These are phyloP conservation scores for Suillus lakei DNA, from an alignment of 768 basidiomycete species.

Conservation along the genomic window DNA sequence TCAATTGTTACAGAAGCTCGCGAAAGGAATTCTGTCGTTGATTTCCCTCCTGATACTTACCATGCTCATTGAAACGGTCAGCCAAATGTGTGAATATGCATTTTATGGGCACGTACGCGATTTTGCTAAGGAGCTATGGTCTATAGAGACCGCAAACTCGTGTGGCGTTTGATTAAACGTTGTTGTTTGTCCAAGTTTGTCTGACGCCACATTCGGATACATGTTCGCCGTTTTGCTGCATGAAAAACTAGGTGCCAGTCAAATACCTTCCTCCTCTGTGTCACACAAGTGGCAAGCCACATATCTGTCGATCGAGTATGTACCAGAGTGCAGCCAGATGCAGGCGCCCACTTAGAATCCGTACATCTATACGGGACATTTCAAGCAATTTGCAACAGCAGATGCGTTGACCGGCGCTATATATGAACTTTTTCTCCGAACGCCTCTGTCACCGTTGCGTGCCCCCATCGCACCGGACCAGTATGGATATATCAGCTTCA, in stretches of 20 bases:
- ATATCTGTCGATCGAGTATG: neutral
- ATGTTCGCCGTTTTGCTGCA: neutral
- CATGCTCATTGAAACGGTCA: neutral
- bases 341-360: neutral
- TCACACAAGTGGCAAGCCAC: no score
- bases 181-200: neutral
- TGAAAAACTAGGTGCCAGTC: neutral
- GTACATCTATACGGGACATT: neutral
- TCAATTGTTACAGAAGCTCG: no score
- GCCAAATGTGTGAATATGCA: neutral
- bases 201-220: neutral
- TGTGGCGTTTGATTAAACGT: neutral
- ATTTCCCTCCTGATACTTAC: neutral
- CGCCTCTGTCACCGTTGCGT: neutral
- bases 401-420: neutral
- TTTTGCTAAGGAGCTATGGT: neutral
- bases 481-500: neutral
- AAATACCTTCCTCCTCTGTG: neutral
- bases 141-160: neutral
- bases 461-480: neutral
- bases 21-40: no score
- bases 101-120: neutral
- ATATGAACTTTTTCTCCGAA: neutral
- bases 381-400: neutral
- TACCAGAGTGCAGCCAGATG: neutral